A percentile compares a stretch with the other conserved stretches of the same genome.
Conservation (phyloP, 2,329 filamentous ascomycete species). For the Delphinella strobiligena region DNA sequence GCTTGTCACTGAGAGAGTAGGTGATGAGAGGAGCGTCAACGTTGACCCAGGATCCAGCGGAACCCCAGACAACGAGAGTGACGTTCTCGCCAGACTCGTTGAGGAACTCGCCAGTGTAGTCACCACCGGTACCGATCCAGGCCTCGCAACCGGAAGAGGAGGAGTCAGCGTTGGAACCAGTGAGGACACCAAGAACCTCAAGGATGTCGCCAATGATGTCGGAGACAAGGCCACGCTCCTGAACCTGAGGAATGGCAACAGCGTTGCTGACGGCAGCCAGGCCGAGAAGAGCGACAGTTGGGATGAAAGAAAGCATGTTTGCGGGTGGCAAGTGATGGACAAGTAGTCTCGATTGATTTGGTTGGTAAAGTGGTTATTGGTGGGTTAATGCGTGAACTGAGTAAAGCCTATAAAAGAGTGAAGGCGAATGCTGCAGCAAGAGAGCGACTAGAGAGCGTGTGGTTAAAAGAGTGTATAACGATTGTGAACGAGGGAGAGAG, state of each 20-base stretch:
- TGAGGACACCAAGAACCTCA: slow-evolving; percentile 6
- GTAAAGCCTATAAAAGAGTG: neutral
- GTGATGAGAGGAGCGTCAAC: slow-evolving; percentile 9
- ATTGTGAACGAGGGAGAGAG: neutral
- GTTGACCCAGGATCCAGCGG: slow-evolving; percentile 10
- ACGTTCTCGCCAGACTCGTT: slow-evolving; percentile 12
- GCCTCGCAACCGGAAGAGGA: slow-evolving; percentile 4
- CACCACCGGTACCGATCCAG: slow-evolving; percentile 9
- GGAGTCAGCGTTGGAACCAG: slow-evolving; percentile 8
- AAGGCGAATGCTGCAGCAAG: neutral
- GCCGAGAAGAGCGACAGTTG: slow-evolving; percentile 6
- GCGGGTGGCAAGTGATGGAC: neutral
- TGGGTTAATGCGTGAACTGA: neutral
- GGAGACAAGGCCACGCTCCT: slow-evolving; percentile 9
- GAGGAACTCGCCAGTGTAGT: slow-evolving; percentile 11
- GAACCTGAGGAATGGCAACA: slow-evolving; percentile 8
- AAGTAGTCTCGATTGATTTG: too few species aligned
- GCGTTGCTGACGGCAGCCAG: slow-evolving; percentile 8
- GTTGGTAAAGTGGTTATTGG: too few species aligned
- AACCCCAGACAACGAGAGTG: slow-evolving; percentile 10
- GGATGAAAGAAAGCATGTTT: slow-evolving; percentile 7
- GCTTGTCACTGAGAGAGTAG: slow-evolving; percentile 8
- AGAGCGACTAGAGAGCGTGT: neutral
- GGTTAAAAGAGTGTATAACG: neutral
- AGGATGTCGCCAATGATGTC: slow-evolving; percentile 5